phyloP scores from a whole-genome alignment of 129 eudicot species.

The Tanacetum coccineum region DNA sequence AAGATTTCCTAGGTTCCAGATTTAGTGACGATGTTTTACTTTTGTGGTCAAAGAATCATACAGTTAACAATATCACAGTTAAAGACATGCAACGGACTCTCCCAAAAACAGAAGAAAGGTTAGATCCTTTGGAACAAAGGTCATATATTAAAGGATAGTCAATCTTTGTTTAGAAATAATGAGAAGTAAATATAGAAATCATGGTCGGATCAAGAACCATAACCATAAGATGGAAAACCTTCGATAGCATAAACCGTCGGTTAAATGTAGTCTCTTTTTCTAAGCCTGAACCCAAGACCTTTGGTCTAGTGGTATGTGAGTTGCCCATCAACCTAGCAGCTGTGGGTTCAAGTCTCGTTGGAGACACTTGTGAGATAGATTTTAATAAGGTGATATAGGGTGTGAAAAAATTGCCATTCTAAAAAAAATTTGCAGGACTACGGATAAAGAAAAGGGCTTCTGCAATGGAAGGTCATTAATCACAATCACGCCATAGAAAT shows the following conservation, averaged over 20 bases:
- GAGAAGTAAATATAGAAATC: no score
- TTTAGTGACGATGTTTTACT: slow-evolving; percentile 1
- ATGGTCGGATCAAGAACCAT: no score
- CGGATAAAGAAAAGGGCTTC: no score
- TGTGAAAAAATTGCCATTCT: no score
- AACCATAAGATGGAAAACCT: background rate
- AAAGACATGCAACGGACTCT: background rate
- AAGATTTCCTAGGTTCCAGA: slow-evolving; percentile 7
- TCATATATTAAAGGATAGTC: no score
- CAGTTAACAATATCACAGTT: background rate
- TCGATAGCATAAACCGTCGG: background rate
- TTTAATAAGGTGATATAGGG: background rate
- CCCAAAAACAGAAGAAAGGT: background rate
- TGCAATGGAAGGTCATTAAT: no score
- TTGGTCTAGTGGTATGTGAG: no score
- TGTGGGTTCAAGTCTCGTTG: no score
- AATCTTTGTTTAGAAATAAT: no score
- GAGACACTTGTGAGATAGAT: background rate
- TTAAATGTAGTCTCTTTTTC: background rate
- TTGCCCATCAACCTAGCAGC: no score
- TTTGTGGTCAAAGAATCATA: background rate
- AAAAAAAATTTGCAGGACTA: no score
- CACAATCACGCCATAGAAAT: background rate
- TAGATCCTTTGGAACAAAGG: no score
- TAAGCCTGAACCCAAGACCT: background rate